phyloP scores from a whole-genome alignment of 139 green algal genomes.

The Desmodesmus armatus region DNA sequence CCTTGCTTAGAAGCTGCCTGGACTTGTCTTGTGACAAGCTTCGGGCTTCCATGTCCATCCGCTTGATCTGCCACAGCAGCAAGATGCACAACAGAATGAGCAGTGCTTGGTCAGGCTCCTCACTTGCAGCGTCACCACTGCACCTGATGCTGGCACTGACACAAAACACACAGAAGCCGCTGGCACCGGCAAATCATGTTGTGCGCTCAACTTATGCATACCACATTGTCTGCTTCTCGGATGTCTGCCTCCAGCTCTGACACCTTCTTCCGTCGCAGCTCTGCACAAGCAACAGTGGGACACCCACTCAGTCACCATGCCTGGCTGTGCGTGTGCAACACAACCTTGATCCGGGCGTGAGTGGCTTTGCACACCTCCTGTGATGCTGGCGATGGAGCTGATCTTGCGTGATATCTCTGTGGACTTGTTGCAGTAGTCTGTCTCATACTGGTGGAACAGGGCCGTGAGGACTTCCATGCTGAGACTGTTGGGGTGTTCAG shows the following conservation, averaged over 20 bases:
- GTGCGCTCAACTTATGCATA: slow-evolving; percentile 66
- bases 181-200: too few species aligned
- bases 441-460: slow-evolving; percentile 84
- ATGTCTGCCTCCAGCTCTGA: slow-evolving; percentile 85
- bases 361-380: slow-evolving; percentile 66
- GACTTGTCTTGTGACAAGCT: slow-evolving; percentile 78
- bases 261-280: slow-evolving; percentile 67
- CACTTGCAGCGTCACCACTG: neutral
- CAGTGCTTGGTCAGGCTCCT: neutral
- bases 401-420: slow-evolving; percentile 79
- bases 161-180: too few species aligned
- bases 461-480: slow-evolving; percentile 59
- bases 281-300: slow-evolving; percentile 54
- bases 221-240: slow-evolving; percentile 85
- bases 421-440: slow-evolving; percentile 86
- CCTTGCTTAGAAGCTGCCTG: slow-evolving; percentile 73
- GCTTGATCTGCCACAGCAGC: slow-evolving; percentile 79
- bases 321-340: neutral
- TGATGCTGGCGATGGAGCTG: slow-evolving; percentile 52
- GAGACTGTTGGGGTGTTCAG: too few species aligned
- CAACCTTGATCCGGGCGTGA: too few species aligned
- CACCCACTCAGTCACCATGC: neutral
- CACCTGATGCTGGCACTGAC: neutral
- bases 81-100: neutral
- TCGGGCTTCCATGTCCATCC: slow-evolving; percentile 96